These are phyloP conservation scores for Mycena albidolilacea DNA, from an alignment of 768 basidiomycete species.

Conservation along the genomic window DNA sequence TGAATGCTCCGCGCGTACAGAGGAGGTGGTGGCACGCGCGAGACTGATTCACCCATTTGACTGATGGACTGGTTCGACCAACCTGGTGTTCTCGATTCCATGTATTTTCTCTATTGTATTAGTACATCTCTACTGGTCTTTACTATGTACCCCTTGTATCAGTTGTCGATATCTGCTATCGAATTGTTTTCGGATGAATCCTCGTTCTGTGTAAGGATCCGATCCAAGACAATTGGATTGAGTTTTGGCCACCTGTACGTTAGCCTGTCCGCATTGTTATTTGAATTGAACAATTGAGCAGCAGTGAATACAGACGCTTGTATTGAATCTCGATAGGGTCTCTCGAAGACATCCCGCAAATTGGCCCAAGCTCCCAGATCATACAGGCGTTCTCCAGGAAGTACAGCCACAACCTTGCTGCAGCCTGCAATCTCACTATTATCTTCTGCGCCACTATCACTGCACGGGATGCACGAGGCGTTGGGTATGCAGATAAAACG, in stretches of 20 bases:
- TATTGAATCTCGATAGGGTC: slow-evolving; percentile 35
- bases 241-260: slow-evolving; percentile 56
- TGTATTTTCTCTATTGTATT: slow-evolving; percentile 29
- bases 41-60: slow-evolving; percentile 1
- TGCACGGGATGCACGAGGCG: not conserved
- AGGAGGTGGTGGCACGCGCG: slow-evolving; percentile 30
- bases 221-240: slow-evolving; percentile 50
- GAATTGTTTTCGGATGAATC: not conserved
- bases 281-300: slow-evolving; percentile 15
- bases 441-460: not conserved
- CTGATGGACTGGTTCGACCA: not conserved
- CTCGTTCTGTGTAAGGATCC: slow-evolving; percentile 39
- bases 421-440: slow-evolving; percentile 1
- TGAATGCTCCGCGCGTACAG: slow-evolving; percentile 27
- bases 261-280: slow-evolving; percentile 31
- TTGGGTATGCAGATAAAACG: slow-evolving; percentile 47
- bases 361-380: slow-evolving; percentile 54
- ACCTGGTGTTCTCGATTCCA: not conserved
- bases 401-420: slow-evolving; percentile 38
- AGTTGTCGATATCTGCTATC: slow-evolving; percentile 12
- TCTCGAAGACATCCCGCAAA: slow-evolving; percentile 42
- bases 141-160: slow-evolving; percentile 17
- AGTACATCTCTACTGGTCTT: slow-evolving; percentile 11
- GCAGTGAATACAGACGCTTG: slow-evolving; percentile 26
- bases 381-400: slow-evolving; percentile 52